These are phyloP conservation scores for Beauveria bassiana DNA, from an alignment of 2,329 filamentous ascomycete genomes.

Conservation along the genomic window DNA sequence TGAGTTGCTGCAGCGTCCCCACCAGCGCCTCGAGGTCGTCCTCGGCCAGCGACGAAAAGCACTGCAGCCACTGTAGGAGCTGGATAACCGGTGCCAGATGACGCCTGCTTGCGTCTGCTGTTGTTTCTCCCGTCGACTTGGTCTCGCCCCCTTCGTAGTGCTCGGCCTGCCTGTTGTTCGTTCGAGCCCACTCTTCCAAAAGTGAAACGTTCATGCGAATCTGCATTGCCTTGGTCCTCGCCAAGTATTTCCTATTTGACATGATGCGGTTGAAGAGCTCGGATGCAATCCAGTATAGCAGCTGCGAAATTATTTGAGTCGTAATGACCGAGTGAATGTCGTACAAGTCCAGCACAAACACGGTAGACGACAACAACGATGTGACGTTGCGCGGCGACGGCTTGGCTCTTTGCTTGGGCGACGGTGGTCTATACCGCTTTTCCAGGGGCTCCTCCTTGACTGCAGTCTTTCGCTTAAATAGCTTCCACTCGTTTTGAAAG, in stretches of 20 bases:
- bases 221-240: conserved; percentile 97
- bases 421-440: conserved; percentile 85
- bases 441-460: conserved; percentile 85
- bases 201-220: conserved; percentile 98
- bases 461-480: conserved; percentile 87
- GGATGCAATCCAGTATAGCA: conserved; percentile 92
- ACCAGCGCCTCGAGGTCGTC: conserved; percentile 86
- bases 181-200: conserved; percentile 90
- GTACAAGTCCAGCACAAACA: conserved; percentile 97
- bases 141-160: conserved; percentile 92
- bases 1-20: conserved; percentile 82
- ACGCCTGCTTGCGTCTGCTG: conserved; percentile 71
- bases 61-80: conserved; percentile 93
- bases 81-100: conserved; percentile 90
- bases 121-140: conserved; percentile 76
- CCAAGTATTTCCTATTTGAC: conserved; percentile 89
- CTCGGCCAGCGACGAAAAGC: conserved; percentile 80
- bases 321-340: conserved; percentile 97
- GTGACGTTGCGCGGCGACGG: conserved; percentile 92
- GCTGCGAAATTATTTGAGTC: conserved; percentile 81
- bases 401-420: conserved; percentile 86
- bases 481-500: conserved; percentile 97
- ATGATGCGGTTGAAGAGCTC: conserved; percentile 98
- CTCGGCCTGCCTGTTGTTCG: conserved; percentile 88
- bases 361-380: conserved; percentile 85